A percentile compares a stretch with the other conserved stretches of the same genome.
These are phyloP conservation scores for Candida frijolesensis DNA, from an alignment of 1,139 yeast genomes.

Conservation along the genomic window DNA sequence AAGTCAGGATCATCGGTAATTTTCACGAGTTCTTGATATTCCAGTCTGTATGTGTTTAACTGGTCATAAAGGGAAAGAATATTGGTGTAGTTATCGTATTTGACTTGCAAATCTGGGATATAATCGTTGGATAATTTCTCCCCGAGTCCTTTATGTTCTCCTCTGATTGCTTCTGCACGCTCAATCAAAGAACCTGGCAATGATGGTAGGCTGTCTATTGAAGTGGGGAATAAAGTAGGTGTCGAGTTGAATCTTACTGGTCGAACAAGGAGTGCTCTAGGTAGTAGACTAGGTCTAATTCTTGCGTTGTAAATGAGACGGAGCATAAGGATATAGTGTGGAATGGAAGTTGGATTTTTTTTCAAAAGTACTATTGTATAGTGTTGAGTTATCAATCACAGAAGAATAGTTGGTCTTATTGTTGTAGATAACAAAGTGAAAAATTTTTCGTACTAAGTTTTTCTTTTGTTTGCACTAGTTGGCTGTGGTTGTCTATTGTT, in stretches of 20 bases:
- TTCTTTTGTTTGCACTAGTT: too few species aligned
- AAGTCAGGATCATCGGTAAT: constrained; percentile 32
- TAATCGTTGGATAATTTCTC: constrained; percentile 22
- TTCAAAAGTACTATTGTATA: neutral
- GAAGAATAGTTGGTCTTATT: neutral
- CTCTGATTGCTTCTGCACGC: constrained; percentile 56
- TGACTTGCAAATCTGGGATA: constrained; percentile 15
- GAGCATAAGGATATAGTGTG: neutral
- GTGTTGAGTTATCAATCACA: neutral
- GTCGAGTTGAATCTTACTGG: constrained; percentile 2
- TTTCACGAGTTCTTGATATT: constrained; percentile 39
- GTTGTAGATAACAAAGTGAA: neutral
- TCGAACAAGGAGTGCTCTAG: neutral
- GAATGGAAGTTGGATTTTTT: neutral
- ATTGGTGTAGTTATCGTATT: constrained; percentile 13
- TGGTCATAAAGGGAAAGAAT: constrained; percentile 54
- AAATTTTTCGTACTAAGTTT: neutral
- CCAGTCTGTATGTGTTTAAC: constrained; percentile 32
- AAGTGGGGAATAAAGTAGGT: neutral
- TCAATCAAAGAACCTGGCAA: constrained; percentile 65
- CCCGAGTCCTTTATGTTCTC: constrained; percentile 55
- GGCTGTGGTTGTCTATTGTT: too few species aligned
- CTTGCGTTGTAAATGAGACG: neutral
- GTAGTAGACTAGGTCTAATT: neutral
- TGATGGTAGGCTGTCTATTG: constrained; percentile 14